Base-by-base conservation (phyloP, 2,329 filamentous ascomycete species). In the Aulographum hederae region DNA sequence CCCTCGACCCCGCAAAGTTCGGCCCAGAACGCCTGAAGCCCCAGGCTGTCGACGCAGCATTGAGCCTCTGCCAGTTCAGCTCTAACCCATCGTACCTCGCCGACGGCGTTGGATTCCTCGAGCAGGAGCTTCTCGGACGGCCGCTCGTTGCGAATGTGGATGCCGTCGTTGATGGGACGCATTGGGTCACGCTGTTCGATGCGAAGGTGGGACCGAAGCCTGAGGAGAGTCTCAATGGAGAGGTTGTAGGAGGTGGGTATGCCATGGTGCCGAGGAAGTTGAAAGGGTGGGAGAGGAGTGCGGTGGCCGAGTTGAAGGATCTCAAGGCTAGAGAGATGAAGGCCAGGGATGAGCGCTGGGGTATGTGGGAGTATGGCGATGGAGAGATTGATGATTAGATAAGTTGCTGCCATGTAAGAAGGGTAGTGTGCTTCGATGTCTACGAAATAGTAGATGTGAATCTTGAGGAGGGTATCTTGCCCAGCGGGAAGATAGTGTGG, bases 321-420 rank as follows among this genome's bases (percentile, higher is more conserved):
- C 59, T 94, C 38, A 74, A 69, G 47, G 67, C 77, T 52, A 69
- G 77, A 32, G 77, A 92, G 61, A 63, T 67, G 21, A 65, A 76
- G 52, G 86, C 86, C 4, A 93, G 91, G 68, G 62, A 69, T 34
- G 73, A 74, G 35, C 71, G 84, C 39, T 64, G 73, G 41, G 89
- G 89, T 27, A 89, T 93, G 69, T 98, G 86, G 85, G 89, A 98
- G 67, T 98, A 95, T 56, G 89, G 89, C 43, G 89, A 95, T n/a
- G n/a, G n/a, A n/a, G n/a, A n/a, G n/a, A n/a, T n/a, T n/a, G n/a
- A n/a, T n/a, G n/a, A n/a, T n/a, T n/a, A n/a, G n/a, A n/a, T n/a
- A n/a, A n/a, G n/a, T n/a, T n/a, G n/a, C n/a, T n/a, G n/a, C n/a
- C n/a, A n/a, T n/a, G n/a, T n/a, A n/a, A n/a, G n/a, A n/a, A n/a